A percentile compares a stretch with the other conserved stretches of the same genome.
Conservation (phyloP, 306 rosid genomes). For the Trifolium fragiferum region DNA sequence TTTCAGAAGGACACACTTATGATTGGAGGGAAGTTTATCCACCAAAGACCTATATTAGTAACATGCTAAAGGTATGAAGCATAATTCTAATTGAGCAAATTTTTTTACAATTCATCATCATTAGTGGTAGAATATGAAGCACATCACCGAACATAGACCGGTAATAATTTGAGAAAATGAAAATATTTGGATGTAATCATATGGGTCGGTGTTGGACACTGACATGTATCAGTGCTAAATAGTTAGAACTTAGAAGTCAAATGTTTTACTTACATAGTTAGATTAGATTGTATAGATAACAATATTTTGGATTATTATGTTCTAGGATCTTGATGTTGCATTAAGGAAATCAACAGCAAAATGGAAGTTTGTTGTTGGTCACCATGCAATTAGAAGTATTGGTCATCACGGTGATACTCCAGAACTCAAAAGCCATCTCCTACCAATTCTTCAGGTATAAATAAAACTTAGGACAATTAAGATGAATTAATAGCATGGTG, state of each 20-base stretch:
- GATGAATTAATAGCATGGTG: not conserved
- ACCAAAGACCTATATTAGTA: conserved; percentile 46
- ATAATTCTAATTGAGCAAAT: no score
- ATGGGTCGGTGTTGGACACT: not conserved
- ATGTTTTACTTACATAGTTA: no score
- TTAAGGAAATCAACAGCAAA: conserved; percentile 43
- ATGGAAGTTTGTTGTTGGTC: conserved; percentile 62
- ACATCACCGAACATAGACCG: not conserved
- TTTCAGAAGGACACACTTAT: conserved; percentile 45
- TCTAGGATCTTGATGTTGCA: conserved; percentile 50
- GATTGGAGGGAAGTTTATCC: conserved; percentile 55
- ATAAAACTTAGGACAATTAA: not conserved
- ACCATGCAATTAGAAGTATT: conserved; percentile 55
- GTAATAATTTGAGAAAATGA: not conserved
- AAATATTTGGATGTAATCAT: not conserved
- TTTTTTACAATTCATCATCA: not conserved
- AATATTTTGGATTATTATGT: conserved; percentile 8
- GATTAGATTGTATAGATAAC: not conserved
- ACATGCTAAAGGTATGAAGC: conserved; percentile 49
- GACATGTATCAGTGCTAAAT: not conserved
- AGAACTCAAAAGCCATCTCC: conserved; percentile 51
- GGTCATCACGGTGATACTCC: conserved; percentile 60
- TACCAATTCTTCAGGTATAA: conserved; percentile 53
- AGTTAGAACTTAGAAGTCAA: not conserved
- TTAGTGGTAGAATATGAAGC: not conserved